phyloP scores from a whole-genome alignment of 2,329 filamentous ascomycete species.

The Aciculosporium take region DNA sequence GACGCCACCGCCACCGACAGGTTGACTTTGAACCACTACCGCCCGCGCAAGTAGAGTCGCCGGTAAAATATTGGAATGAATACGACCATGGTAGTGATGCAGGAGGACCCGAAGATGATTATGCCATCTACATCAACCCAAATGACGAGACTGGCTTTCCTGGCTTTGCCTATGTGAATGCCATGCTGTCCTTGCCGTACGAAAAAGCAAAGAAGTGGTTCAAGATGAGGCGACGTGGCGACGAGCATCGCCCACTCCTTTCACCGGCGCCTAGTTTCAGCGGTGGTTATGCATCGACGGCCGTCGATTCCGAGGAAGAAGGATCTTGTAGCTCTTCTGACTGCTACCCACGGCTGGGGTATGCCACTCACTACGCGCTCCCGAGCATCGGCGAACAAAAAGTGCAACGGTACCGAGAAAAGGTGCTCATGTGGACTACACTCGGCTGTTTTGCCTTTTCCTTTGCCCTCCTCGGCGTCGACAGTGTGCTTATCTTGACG shows the following conservation, averaged over 20 bases:
- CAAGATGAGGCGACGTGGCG: conserved; percentile 11
- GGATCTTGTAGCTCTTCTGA: conserved; percentile 40
- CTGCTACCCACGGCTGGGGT: conserved; percentile 34
- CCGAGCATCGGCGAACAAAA: conserved; percentile 38
- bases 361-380: conserved; percentile 39
- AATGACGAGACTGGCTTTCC: conserved; percentile 46
- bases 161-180: conserved; percentile 45
- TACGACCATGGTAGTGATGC: conserved; percentile 69
- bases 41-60: conserved; percentile 14
- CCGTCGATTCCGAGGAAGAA: conserved; percentile 27
- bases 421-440: conserved; percentile 39
- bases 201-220: conserved; percentile 40
- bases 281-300: conserved; percentile 18
- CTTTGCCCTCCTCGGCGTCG: conserved; percentile 48
- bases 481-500: conserved; percentile 50
- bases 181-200: conserved; percentile 33
- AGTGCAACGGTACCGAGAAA: conserved; percentile 35
- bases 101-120: conserved; percentile 44
- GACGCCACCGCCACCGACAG: conserved; percentile 7
- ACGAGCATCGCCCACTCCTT: conserved; percentile 13
- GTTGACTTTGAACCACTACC: conserved; percentile 19
- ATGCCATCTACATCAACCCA: conserved; percentile 62
- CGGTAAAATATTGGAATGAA: conserved; percentile 63
- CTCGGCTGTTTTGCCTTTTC: conserved; percentile 42
- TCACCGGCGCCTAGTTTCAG: conserved; percentile 6